A percentile compares a stretch with the other conserved stretches of the same genome.
Conservation (phyloP, 306 rosid species). For the Lithocarpus polystachyus region DNA sequence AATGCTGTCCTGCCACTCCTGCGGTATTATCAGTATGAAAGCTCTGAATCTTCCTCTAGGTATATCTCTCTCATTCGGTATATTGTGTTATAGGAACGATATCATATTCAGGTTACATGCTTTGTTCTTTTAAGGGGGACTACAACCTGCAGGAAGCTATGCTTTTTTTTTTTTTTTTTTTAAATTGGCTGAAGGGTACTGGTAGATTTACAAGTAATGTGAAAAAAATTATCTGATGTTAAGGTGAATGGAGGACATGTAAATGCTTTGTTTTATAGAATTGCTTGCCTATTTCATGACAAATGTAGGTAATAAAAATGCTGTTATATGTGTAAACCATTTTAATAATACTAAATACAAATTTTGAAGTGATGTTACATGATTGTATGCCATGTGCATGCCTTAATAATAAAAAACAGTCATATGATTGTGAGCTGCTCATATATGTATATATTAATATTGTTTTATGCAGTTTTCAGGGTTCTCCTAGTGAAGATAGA, state of each 20-base stretch:
- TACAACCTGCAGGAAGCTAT: conserved; percentile 1
- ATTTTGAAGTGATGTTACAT: neutral
- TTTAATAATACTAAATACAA: neutral
- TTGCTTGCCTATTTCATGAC: neutral
- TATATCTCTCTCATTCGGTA: conserved; percentile 33
- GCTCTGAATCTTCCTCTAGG: conserved; percentile 99
- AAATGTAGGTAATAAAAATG: neutral
- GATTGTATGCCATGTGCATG: neutral
- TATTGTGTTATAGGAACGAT: neutral
- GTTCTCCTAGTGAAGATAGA: conserved; percentile 95
- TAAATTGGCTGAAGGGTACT: neutral
- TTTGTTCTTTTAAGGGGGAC: neutral
- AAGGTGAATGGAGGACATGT: neutral
- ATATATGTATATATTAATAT: too few relatives aligned
- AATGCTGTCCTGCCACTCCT: conserved; percentile 82
- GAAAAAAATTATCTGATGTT: neutral
- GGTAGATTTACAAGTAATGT: neutral
- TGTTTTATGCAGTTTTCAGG: conserved; percentile 75
- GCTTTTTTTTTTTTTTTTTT: conserved; percentile 5
- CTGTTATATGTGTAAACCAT: neutral
- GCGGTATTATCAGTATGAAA: conserved; percentile 86
- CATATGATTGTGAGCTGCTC: neutral
- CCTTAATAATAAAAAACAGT: neutral
- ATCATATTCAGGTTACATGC: neutral
- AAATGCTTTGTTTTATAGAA: neutral